Evolutionary conservation across 768 basidiomycete genomes (phyloP).

Genomic region (Kondoa malvinella): DNA sequence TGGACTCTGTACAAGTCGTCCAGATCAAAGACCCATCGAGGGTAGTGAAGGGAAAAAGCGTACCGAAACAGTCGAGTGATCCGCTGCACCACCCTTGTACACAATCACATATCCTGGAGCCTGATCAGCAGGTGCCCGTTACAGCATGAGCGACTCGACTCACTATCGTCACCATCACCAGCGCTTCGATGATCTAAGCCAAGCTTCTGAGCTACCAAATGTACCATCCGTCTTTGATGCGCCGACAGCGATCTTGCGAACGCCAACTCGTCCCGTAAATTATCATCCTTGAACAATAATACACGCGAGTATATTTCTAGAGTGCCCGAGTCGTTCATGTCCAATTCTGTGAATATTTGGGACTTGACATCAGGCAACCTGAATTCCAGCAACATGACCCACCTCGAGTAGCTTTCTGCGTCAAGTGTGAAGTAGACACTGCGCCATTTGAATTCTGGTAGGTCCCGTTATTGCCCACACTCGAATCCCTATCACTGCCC

Average conservation of each 20-base stretch:
- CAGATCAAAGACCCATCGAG: background rate
- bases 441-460: constrained; percentile 8
- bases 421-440: constrained; percentile 7
- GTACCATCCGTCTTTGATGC: constrained; percentile 78
- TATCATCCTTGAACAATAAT: constrained; percentile 90
- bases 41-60: background rate
- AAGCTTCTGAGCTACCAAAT: constrained; percentile 88
- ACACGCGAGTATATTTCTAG: constrained; percentile 95
- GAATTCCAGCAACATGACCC: background rate
- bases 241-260: constrained; percentile 75
- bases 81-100: constrained; percentile 34
- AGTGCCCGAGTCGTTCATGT: constrained; percentile 87
- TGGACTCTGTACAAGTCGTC: background rate
- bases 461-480: background rate
- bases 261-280: constrained; percentile 89
- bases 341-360: constrained; percentile 45
- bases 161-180: constrained; percentile 73
- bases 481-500: background rate
- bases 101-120: constrained; percentile 56
- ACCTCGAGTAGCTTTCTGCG: background rate
- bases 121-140: background rate
- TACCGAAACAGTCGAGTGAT: background rate
- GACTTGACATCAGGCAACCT: background rate
- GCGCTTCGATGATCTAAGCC: constrained; percentile 87
- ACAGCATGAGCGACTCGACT: background rate